Conservation (phyloP, 768 basidiomycete genomes). For the Lactarius pseudohatsudake region DNA sequence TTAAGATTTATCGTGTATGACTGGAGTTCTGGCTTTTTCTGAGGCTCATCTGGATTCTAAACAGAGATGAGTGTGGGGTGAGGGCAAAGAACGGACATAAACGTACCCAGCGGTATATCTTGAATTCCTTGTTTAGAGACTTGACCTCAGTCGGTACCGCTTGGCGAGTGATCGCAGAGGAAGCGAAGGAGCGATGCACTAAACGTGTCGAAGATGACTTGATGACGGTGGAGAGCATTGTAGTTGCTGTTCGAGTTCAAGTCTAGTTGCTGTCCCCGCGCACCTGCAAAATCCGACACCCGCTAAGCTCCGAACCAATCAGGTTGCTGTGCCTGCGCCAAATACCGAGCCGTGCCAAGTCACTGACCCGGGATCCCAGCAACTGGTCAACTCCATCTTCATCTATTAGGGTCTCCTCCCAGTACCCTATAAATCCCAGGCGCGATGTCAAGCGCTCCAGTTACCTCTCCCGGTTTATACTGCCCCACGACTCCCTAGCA, state of each 20-base stretch:
- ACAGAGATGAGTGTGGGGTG: constrained; percentile 15
- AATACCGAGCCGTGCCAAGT: background rate
- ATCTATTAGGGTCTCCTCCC: background rate
- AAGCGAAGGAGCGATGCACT: constrained; percentile 33
- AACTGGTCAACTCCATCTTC: background rate
- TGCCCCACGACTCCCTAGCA: background rate
- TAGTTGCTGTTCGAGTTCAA: constrained; percentile 30
- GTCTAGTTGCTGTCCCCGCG: too few relatives aligned
- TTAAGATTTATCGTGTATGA: constrained; percentile 90
- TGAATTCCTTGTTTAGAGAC: constrained; percentile 86
- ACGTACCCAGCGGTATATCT: constrained; percentile 97
- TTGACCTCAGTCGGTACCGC: constrained; percentile 64
- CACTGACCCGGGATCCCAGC: background rate
- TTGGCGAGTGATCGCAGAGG: constrained; percentile 34
- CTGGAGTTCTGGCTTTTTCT: constrained; percentile 87
- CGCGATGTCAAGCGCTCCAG: background rate
- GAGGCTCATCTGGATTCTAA: constrained; percentile 93
- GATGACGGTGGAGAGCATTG: constrained; percentile 15
- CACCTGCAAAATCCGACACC: background rate
- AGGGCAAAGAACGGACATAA: background rate
- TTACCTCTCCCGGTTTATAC: background rate
- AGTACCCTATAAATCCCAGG: background rate
- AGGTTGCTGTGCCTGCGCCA: background rate
- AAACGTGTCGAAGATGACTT: constrained; percentile 16
- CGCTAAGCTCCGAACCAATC: constrained; percentile 2